Conservation (phyloP, 2,329 filamentous ascomycete species). For the Penicillium sp. region DNA sequence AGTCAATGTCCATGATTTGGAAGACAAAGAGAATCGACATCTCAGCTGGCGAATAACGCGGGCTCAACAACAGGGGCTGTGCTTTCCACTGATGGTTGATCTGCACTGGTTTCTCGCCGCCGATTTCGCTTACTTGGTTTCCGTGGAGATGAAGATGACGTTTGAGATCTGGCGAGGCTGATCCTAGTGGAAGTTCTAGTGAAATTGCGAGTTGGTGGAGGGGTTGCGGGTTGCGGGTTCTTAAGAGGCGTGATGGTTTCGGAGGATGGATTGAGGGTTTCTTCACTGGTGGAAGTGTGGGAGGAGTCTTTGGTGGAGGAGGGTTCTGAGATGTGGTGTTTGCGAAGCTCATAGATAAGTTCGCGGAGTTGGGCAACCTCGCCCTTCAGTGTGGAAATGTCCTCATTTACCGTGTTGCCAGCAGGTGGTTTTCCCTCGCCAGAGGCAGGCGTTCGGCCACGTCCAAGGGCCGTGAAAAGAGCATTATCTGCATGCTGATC, state of each 20-base stretch:
- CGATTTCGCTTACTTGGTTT: background rate
- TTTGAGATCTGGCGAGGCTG: conserved; percentile 1
- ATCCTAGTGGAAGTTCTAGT: conserved; percentile 13
- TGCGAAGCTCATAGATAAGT: conserved; percentile 29
- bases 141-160: background rate
- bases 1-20: background rate
- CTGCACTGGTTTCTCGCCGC: background rate
- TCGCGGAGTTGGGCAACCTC: conserved; percentile 33
- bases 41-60: background rate
- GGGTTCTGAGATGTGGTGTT: conserved; percentile 15
- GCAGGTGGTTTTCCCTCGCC: background rate
- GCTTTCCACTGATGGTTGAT: background rate
- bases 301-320: conserved; percentile 9
- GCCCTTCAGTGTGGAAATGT: conserved; percentile 27
- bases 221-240: background rate
- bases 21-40: background rate
- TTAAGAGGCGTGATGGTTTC: background rate
- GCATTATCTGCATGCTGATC: conserved; percentile 27
- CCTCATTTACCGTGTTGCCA: conserved; percentile 18
- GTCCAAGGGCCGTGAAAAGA: conserved; percentile 22
- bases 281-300: conserved; percentile 2
- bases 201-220: conserved; percentile 14
- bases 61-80: background rate
- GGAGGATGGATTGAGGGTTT: conserved; percentile 5
- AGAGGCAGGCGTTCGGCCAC: conserved; percentile 3